A percentile compares a stretch with the other conserved stretches of the same genome.
phyloP scores from a whole-genome alignment of 192 early-diverging fungal genomes.

The Linnemannia hyalina region DNA sequence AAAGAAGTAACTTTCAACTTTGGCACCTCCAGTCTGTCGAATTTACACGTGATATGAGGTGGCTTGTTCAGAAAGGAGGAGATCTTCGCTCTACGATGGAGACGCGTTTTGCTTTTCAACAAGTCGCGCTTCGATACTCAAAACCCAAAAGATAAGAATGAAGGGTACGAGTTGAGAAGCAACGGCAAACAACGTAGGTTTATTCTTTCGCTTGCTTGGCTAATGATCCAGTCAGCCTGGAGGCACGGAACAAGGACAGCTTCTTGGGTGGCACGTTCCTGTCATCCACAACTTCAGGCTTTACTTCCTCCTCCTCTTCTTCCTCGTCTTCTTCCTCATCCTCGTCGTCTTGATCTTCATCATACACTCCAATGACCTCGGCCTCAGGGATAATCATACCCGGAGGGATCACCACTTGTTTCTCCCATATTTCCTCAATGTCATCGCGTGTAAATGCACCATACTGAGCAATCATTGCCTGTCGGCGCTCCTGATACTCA shows the following conservation, averaged over 20 bases:
- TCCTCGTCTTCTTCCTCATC: neutral
- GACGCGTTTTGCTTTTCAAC: neutral
- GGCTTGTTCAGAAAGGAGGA: neutral
- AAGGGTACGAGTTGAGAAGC: too few relatives aligned
- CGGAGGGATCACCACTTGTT: conserved; percentile 49
- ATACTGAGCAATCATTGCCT: conserved; percentile 51
- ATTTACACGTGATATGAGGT: neutral
- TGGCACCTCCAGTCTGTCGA: neutral
- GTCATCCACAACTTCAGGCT: conserved; percentile 18
- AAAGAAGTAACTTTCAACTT: neutral
- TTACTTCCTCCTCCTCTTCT: neutral
- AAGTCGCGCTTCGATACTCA: neutral
- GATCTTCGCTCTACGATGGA: neutral
- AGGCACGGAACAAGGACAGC: conserved; percentile 48
- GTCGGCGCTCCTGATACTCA: conserved; percentile 54
- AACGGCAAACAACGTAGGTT: neutral
- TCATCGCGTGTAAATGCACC: conserved; percentile 40
- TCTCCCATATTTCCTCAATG: conserved; percentile 48
- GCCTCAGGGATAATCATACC: conserved; percentile 48
- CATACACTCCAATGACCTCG: neutral
- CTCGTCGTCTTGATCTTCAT: conserved; percentile 3
- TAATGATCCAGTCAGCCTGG: conserved; percentile 42
- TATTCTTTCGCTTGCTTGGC: conserved; percentile 24
- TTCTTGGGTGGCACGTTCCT: conserved; percentile 48
- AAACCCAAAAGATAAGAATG: too few relatives aligned